Evolutionary conservation across 495 filamentous ascomycete species (phyloP).

Genomic region (Penicillium chermesinum): DNA sequence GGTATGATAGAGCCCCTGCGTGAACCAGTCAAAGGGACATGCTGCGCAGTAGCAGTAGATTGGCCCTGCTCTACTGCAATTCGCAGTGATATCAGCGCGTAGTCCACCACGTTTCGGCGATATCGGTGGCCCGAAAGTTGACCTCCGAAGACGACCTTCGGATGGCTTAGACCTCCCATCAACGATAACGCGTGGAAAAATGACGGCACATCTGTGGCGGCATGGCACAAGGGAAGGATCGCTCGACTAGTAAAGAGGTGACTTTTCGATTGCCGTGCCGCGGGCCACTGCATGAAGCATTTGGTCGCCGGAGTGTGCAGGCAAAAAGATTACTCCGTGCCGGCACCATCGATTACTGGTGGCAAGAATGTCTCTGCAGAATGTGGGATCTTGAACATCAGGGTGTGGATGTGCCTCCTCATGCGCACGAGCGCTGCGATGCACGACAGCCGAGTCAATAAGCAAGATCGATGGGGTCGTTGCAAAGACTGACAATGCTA

Average conservation of each 20-base stretch:
- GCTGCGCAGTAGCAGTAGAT: constrained; percentile 51
- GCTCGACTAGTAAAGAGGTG: constrained; percentile 66
- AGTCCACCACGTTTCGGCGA: constrained; percentile 70
- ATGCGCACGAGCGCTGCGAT: constrained; percentile 66
- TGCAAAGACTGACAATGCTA: constrained; percentile 47
- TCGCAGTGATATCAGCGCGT: constrained; percentile 72
- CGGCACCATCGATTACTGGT: constrained; percentile 68
- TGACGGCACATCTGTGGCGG: constrained; percentile 73
- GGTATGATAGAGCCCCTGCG: constrained; percentile 62
- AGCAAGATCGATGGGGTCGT: constrained; percentile 51
- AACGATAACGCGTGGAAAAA: constrained; percentile 65
- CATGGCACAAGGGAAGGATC: constrained; percentile 77
- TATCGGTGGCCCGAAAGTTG: constrained; percentile 62
- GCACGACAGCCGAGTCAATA: constrained; percentile 62
- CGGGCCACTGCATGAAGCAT: constrained; percentile 42
- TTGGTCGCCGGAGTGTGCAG: constrained; percentile 58
- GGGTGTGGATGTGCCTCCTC: constrained; percentile 39
- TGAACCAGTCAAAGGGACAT: constrained; percentile 65
- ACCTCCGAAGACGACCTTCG: constrained; percentile 66
- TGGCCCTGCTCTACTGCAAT: constrained; percentile 67
- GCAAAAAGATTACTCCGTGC: constrained; percentile 68
- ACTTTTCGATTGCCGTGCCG: constrained; percentile 63
- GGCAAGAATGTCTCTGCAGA: constrained; percentile 66
- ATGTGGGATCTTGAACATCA: constrained; percentile 30
- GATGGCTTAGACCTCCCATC: constrained; percentile 59